phyloP scores from a whole-genome alignment of 1,139 yeast genomes.

The Geotrichum siamense region DNA sequence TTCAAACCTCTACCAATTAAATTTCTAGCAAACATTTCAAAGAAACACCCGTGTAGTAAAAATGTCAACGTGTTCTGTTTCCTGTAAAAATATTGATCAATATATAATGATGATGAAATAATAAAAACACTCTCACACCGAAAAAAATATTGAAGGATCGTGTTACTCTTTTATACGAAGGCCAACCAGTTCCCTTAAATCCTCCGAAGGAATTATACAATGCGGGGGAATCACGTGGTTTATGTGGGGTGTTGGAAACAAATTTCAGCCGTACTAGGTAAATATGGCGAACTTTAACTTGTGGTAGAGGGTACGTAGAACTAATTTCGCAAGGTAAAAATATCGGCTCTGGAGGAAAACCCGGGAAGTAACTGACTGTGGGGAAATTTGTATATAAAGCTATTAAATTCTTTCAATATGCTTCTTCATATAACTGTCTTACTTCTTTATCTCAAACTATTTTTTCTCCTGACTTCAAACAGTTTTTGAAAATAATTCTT shows the following conservation, averaged over 20 bases:
- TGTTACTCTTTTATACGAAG: not conserved
- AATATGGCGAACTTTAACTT: too few relatives aligned
- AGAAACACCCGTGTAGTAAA: too few relatives aligned
- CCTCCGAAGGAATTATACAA: not conserved
- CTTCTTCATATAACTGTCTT: too few relatives aligned
- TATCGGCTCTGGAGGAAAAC: not conserved
- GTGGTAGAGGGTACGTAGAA: too few relatives aligned
- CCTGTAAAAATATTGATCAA: too few relatives aligned
- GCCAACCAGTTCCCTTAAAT: not conserved
- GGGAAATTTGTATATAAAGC: not conserved
- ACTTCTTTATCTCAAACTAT: too few relatives aligned
- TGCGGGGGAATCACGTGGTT: slow-evolving; percentile 2
- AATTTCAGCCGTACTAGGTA: too few relatives aligned
- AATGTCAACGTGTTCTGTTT: too few relatives aligned
- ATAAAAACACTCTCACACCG: too few relatives aligned
- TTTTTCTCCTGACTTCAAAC: too few relatives aligned
- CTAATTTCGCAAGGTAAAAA: not conserved
- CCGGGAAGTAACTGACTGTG: not conserved
- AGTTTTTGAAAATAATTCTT: too few relatives aligned
- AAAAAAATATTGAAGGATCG: not conserved
- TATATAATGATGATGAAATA: too few relatives aligned
- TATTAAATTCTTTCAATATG: not conserved
- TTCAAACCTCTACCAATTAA: slow-evolving; percentile 1
- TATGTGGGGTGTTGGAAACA: not conserved
- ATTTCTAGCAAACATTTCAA: slow-evolving; percentile 7